Evolutionary conservation across 129 eudicot genomes (phyloP), one percentile per base, ranked within the genome.

Genomic region (Cynara cardunculus): DNA sequence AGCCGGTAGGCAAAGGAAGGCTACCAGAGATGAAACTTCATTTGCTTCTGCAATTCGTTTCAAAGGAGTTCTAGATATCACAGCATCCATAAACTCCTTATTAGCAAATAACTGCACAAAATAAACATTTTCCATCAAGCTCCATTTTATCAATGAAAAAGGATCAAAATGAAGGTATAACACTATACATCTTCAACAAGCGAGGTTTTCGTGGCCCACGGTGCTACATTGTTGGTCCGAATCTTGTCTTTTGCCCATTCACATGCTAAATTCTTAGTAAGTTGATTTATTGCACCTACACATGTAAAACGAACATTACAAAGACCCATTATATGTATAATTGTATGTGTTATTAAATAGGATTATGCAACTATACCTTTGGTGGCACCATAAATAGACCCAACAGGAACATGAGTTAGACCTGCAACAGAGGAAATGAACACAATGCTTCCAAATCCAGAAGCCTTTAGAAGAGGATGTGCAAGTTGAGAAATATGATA

Each of bases 161-260:
- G 53, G 53, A 16, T 28, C 27, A 62, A 41, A 75, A 78, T 28
- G 37, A 62, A 14, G 62, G 78, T 27, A 76, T 65, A 78, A 71
- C n/a, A n/a, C n/a, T n/a, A n/a, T 94, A 94, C 97, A 46, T 79
- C 78, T 71, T 94, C 88, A 31, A 89, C 92, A 27, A 94, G 91
- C 2, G 97, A 83, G 4, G 98, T 94, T 75, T 69, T 89, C 79
- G 83, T 94, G 82, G 84, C 86, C 96, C 92, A 87, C 2, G 98
- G 98, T 53, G 98, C 89, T 80, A 91, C 94, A 73, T 82, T 68
- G 75, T 91, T 94, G 28, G 85, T 86, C 37, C 97, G 87, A 7
- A 94, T 94, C 46, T 81, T 88, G 82, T 94, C 97, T 74, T 86
- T 87, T 14, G 95, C 98, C 98, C 98, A 94, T 87, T 94, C 98